A percentile compares a stretch with the other conserved stretches of the same genome.
Evolutionary conservation across 2,329 filamentous ascomycete genomes (phyloP).

Genomic region (Diplodia mutila): DNA sequence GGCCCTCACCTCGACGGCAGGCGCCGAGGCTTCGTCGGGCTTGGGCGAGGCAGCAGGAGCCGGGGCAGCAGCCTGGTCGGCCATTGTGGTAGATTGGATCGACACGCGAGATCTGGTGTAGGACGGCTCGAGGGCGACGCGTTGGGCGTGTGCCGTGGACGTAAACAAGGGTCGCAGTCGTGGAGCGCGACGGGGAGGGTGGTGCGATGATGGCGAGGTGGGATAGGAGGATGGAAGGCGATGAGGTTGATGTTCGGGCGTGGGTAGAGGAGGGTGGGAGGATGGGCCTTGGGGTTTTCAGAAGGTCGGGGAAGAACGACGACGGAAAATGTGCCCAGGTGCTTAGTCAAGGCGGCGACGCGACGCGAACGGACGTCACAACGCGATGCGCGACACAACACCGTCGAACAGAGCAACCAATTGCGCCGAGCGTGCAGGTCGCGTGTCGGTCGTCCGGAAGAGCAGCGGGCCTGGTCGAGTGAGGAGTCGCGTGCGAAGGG

Average conservation of each 20-base stretch:
- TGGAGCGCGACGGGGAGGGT: constrained; percentile 35
- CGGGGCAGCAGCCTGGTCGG: constrained; percentile 39
- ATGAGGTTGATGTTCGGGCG: constrained; percentile 38
- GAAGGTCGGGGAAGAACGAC: constrained; percentile 25
- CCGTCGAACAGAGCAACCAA: constrained; percentile 12
- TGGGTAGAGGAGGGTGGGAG: constrained; percentile 25
- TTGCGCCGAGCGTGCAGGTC: constrained; percentile 15
- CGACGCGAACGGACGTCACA: constrained; percentile 22
- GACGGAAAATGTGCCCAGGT: constrained; percentile 26
- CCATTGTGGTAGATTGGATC: constrained; percentile 41
- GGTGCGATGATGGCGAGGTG: constrained; percentile 37
- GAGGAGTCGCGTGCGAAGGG: constrained; percentile 75
- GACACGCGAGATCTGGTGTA: constrained; percentile 35
- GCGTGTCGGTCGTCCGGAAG: constrained; percentile 4
- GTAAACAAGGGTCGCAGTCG: constrained; percentile 36
- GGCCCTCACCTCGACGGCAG: constrained; percentile 33
- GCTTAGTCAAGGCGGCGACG: constrained; percentile 22
- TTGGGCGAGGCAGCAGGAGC: constrained; percentile 35
- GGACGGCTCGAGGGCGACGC: constrained; percentile 35
- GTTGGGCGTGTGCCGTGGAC: constrained; percentile 37
- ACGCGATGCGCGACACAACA: constrained; percentile 22
- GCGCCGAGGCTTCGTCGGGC: constrained; percentile 37
- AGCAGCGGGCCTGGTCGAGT: constrained; percentile 44
- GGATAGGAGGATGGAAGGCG: constrained; percentile 38
- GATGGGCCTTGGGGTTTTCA: constrained; percentile 26